Evolutionary conservation across 2,329 filamentous ascomycete genomes (phyloP).

Genomic region (Trichoderma hamatum): DNA sequence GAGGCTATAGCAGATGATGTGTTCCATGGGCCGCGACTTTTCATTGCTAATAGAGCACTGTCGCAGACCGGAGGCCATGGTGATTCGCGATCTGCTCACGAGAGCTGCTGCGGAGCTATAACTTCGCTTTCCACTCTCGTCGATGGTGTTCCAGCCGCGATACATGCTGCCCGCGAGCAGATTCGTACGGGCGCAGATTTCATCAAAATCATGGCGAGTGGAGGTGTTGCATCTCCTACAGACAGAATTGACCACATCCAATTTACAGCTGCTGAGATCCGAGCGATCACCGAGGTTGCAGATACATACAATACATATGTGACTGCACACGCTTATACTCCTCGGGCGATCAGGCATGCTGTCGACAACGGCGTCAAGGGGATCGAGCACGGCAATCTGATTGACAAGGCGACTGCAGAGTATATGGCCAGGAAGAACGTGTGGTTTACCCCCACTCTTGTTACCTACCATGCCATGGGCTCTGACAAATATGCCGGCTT

Average conservation of each 20-base stretch:
- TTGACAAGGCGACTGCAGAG: slow-evolving; percentile 48
- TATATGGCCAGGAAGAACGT: slow-evolving; percentile 53
- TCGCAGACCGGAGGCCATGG: slow-evolving; percentile 63
- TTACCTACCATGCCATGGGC: slow-evolving; percentile 55
- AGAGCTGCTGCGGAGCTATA: slow-evolving; percentile 31
- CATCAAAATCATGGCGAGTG: slow-evolving; percentile 63
- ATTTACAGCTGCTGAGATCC: slow-evolving; percentile 60
- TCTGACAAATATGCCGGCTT: slow-evolving; percentile 48
- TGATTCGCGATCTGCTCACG: slow-evolving; percentile 51
- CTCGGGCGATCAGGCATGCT: slow-evolving; percentile 56
- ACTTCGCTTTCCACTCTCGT: slow-evolving; percentile 20
- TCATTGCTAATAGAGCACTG: slow-evolving; percentile 57
- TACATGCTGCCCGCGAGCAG: slow-evolving; percentile 56
- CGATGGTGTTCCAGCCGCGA: slow-evolving; percentile 59
- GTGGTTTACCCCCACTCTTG: slow-evolving; percentile 58
- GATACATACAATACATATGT: slow-evolving; percentile 54
- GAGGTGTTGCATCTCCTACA: slow-evolving; percentile 59
- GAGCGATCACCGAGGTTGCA: slow-evolving; percentile 55
- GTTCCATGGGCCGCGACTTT: slow-evolving; percentile 57
- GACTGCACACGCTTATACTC: slow-evolving; percentile 62
- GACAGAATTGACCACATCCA: slow-evolving; percentile 58
- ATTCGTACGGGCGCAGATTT: slow-evolving; percentile 61
- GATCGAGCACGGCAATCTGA: slow-evolving; percentile 53
- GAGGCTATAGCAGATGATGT: slow-evolving; percentile 60
- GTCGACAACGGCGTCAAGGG: slow-evolving; percentile 58